Evolutionary conservation across 176 grass and related monocot species (phyloP), one percentile per base, ranked within the genome.

Genomic region (Otatea glauca): DNA sequence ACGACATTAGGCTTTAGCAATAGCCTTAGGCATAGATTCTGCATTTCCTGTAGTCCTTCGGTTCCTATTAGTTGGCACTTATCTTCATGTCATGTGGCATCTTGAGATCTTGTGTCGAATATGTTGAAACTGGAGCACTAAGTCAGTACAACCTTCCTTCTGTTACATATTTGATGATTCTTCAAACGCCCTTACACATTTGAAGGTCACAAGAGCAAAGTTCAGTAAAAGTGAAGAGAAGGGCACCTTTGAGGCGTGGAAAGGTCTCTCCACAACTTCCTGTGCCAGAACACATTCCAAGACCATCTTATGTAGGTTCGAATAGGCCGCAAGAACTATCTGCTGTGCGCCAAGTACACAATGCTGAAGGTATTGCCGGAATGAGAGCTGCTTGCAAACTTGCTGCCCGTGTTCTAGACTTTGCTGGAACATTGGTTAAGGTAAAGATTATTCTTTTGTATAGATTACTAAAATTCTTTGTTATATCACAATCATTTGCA

Each of bases 361-460:
- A 90, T 41, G 85, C 87, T 37, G 82, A 93, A 76, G 88, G 89
- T 23, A 93, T 97, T 79, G 58, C 87, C 79, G 81, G 85, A 86
- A 93, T 94, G 84, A 97, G 87, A 91, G 92, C 92, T 86, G 92
- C 92, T 79, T 94, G 92, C 73, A 90, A 93, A 84, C 87, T 97
- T 83, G 95, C 91, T 32, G 92, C 92, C 9, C 70, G 41, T 86
- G 87, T 87, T 63, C 78, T 97, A 21, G 81, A 97, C 59, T 97
- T 97, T 59, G 91, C 92, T 25, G 90, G 91, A 76, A 91, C 89
- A 47, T 86, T 93, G 61, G 87, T 94, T 68, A 93, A 90, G 92
- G 95, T 97, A 72, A 91, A 89, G 14, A 27, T 49, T 75, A 9
- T n/a, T 76, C 17, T 48, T 84, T 51, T 48, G 2, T 45, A 21